A percentile compares a stretch with the other conserved stretches of the same genome.
Evolutionary conservation across 228 moss, liverwort and hornwort genomes (phyloP).

Genomic region (Sphagnum fallax): DNA sequence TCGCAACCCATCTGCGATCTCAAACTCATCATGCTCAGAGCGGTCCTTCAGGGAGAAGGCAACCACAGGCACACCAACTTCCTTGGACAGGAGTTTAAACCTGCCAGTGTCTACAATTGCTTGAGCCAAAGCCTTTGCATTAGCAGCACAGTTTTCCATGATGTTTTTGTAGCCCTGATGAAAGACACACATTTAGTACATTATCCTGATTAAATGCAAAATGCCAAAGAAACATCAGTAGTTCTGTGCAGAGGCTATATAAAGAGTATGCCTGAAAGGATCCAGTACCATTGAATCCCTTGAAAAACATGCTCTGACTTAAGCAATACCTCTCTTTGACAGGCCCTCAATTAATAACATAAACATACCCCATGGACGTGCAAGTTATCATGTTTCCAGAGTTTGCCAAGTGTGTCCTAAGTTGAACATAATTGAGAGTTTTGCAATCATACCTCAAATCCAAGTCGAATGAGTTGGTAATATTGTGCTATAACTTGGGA

Average conservation of each 20-base stretch:
- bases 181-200: not conserved
- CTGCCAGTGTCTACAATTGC: slow-evolving; percentile 44
- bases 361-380: too few relatives aligned
- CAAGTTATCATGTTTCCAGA: too few relatives aligned
- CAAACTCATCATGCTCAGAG: slow-evolving; percentile 47
- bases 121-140: slow-evolving; percentile 30
- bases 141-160: slow-evolving; percentile 54
- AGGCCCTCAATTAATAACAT: too few relatives aligned
- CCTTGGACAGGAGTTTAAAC: slow-evolving; percentile 72
- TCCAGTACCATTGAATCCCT: too few relatives aligned
- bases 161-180: slow-evolving; percentile 68
- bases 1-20: slow-evolving; percentile 53
- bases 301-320: too few relatives aligned
- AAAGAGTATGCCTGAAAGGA: too few relatives aligned
- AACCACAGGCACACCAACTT: slow-evolving; percentile 69
- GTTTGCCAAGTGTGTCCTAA: too few relatives aligned
- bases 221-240: too few relatives aligned
- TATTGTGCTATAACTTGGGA: slow-evolving; percentile 88
- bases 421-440: too few relatives aligned
- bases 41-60: slow-evolving; percentile 67
- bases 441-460: slow-evolving; percentile 41
- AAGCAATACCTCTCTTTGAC: too few relatives aligned
- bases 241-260: too few relatives aligned
- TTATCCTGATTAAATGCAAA: too few relatives aligned
- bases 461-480: slow-evolving; percentile 85